These are phyloP conservation scores for Yarrowia keelungensis DNA, from an alignment of 805 yeast species.

Conservation along the genomic window DNA sequence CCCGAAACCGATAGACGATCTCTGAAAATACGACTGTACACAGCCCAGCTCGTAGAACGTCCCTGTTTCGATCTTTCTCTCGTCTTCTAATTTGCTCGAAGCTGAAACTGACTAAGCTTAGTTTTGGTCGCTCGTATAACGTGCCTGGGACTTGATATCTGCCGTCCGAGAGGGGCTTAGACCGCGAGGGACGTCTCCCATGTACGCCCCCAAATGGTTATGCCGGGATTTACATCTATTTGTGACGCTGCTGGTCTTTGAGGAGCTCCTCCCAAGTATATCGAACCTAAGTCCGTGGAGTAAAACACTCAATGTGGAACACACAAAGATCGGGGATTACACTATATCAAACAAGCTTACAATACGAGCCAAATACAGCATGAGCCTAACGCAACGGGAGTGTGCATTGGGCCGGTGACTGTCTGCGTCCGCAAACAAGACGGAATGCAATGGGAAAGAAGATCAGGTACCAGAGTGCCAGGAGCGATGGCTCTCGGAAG, in stretches of 20 bases:
- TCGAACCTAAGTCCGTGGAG: background rate
- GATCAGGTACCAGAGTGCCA: constrained; percentile 6
- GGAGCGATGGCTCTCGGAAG: no score
- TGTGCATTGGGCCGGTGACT: constrained; percentile 26
- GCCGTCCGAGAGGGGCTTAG: background rate
- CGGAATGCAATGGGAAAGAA: constrained; percentile 25
- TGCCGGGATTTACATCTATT: constrained; percentile 8
- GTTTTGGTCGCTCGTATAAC: no score
- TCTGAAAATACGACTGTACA: no score
- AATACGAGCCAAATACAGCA: constrained; percentile 18
- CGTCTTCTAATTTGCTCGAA: no score
- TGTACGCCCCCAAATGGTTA: constrained; percentile 2
- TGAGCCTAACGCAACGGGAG: constrained; percentile 21
- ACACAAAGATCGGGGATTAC: background rate
- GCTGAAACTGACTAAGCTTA: no score
- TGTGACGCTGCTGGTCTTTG: no score
- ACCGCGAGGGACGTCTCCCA: background rate
- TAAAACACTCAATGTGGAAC: constrained; percentile 6
- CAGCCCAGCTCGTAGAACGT: no score
- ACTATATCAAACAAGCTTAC: constrained; percentile 6
- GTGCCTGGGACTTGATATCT: no score
- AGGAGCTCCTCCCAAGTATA: no score
- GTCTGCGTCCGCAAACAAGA: constrained; percentile 18
- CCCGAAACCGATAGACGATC: no score
- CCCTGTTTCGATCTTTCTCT: no score